Evolutionary conservation across 2,329 filamentous ascomycete genomes (phyloP).

Genomic region (Fusarium lyarnte): DNA sequence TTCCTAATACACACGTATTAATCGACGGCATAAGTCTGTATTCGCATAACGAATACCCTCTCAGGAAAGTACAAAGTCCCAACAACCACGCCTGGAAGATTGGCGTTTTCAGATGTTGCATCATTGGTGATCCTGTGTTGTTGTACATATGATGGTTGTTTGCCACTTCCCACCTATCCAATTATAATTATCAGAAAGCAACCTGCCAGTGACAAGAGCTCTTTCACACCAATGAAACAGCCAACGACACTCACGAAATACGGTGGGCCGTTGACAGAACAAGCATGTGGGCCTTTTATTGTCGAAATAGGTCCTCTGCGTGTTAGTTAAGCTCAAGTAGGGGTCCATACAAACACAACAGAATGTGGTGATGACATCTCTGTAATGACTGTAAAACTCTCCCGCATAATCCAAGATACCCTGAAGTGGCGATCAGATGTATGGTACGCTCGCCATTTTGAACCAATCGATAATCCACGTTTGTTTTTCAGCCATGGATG

Average conservation of each 20-base stretch:
- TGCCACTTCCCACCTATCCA: conserved; percentile 2
- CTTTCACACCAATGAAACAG: not conserved
- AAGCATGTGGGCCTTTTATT: conserved; percentile 28
- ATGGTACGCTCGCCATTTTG: not conserved
- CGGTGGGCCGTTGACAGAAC: conserved; percentile 18
- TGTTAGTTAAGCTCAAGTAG: conserved; percentile 18
- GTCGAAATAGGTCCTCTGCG: not conserved
- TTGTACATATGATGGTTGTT: conserved; percentile 3
- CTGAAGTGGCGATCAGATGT: conserved; percentile 12
- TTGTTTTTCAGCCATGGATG: not conserved
- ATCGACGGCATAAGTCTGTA: not conserved
- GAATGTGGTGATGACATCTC: conserved; percentile 13
- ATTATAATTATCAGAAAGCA: not conserved
- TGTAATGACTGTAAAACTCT: not conserved
- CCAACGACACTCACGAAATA: conserved; percentile 13
- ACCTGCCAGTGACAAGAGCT: not conserved
- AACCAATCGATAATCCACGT: conserved; percentile 22
- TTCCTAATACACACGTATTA: not conserved
- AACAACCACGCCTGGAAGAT: not conserved
- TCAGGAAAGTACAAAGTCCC: not conserved
- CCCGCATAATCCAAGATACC: not conserved
- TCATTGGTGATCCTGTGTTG: not conserved
- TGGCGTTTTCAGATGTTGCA: not conserved
- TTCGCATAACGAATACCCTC: not conserved
- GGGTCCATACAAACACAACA: conserved; percentile 20